Percentiles rank a stretch among this genome's conserved stretches.
These are phyloP conservation scores for Diutina catenulata DNA, from an alignment of 1,139 yeast species.

Conservation along the genomic window DNA sequence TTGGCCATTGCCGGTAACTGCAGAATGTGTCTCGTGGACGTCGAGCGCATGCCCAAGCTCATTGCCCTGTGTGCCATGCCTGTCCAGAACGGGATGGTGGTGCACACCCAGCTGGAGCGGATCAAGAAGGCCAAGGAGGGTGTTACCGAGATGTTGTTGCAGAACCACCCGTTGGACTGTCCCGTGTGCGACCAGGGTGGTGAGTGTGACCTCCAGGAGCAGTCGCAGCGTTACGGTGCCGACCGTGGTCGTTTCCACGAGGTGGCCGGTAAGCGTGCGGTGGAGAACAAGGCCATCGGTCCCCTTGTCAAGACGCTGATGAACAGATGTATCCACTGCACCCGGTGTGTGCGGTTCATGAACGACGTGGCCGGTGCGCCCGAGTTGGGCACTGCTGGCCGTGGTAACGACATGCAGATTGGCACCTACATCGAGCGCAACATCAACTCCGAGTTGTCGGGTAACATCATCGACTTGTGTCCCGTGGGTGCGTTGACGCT, in stretches of 20 bases:
- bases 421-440: constrained; percentile 84
- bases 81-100: constrained; percentile 82
- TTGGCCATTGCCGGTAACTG: constrained; percentile 92
- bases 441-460: constrained; percentile 76
- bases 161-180: constrained; percentile 87
- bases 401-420: constrained; percentile 88
- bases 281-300: constrained; percentile 83
- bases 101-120: constrained; percentile 69
- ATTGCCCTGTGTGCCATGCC: constrained; percentile 92
- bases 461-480: constrained; percentile 80
- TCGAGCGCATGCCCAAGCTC: constrained; percentile 82
- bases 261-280: constrained; percentile 78
- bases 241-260: constrained; percentile 83
- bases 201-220: constrained; percentile 88
- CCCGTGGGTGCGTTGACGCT: constrained; percentile 91
- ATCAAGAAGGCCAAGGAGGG: constrained; percentile 83
- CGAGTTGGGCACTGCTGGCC: constrained; percentile 78
- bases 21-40: constrained; percentile 88
- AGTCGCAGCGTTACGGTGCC: constrained; percentile 70
- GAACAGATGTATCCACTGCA: constrained; percentile 92
- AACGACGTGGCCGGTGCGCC: constrained; percentile 93
- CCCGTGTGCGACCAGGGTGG: constrained; percentile 95
- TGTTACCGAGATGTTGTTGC: constrained; percentile 79
- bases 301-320: constrained; percentile 83
- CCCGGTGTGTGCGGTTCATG: constrained; percentile 83